Conservation (phyloP, 768 basidiomycete species). For the Collybia nuda region DNA sequence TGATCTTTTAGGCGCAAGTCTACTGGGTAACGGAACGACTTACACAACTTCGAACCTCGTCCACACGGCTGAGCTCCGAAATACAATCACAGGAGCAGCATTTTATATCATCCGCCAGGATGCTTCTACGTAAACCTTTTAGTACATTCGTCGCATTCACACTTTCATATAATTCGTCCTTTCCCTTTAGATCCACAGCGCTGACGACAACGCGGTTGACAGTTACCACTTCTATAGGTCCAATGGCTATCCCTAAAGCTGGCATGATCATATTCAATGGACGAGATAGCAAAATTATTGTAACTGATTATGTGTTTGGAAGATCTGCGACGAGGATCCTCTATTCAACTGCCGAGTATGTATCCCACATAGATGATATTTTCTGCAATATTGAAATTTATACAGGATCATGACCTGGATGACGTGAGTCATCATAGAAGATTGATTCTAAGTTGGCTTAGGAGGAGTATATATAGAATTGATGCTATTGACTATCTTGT, state of each 20-base stretch:
- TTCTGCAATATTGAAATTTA: background rate
- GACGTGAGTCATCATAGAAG: constrained; percentile 31
- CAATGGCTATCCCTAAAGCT: constrained; percentile 33
- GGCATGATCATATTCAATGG: constrained; percentile 42
- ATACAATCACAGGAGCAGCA: constrained; percentile 38
- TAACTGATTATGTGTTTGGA: constrained; percentile 50
- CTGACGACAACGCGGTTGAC: constrained; percentile 41
- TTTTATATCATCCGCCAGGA: constrained; percentile 54
- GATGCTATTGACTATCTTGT: constrained; percentile 40
- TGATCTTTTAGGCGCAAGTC: constrained; percentile 41
- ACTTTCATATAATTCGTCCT: background rate
- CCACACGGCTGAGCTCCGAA: constrained; percentile 47
- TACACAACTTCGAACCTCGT: constrained; percentile 44
- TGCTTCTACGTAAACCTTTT: constrained; percentile 32
- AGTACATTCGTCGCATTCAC: background rate
- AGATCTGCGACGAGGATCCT: constrained; percentile 28
- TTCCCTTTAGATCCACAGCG: constrained; percentile 36
- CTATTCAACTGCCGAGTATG: constrained; percentile 49
- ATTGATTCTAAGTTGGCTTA: background rate
- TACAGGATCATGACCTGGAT: constrained; percentile 53
- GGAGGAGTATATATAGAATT: constrained; percentile 25
- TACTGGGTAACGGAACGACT: constrained; percentile 49
- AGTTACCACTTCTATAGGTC: constrained; percentile 41
- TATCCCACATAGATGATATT: background rate
- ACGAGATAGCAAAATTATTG: constrained; percentile 48